These are phyloP conservation scores for Paxillus ammoniavirescens DNA, from an alignment of 768 basidiomycete genomes.

Conservation along the genomic window DNA sequence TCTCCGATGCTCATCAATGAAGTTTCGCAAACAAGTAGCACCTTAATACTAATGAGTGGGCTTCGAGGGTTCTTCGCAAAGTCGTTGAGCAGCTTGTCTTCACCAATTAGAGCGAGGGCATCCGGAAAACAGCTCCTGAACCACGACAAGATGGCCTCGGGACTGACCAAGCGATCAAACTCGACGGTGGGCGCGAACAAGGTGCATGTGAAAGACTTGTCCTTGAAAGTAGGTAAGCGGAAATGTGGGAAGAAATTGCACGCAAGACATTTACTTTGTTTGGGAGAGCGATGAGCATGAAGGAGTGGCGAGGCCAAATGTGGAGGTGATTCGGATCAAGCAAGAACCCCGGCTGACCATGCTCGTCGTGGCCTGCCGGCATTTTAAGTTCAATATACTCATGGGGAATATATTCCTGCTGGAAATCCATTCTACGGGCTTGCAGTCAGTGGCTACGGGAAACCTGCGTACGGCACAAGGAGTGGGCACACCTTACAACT, in stretches of 20 bases:
- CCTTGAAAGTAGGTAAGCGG: constrained; percentile 48
- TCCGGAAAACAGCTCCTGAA: constrained; percentile 86
- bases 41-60: constrained; percentile 90
- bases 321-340: constrained; percentile 96
- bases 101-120: constrained; percentile 83
- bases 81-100: constrained; percentile 70
- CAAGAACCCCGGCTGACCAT: constrained; percentile 66
- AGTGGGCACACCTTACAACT: constrained; percentile 69
- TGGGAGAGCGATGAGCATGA: constrained; percentile 98
- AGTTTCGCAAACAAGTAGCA: constrained; percentile 38
- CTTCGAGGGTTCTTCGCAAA: constrained; percentile 85
- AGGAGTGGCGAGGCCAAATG: constrained; percentile 98
- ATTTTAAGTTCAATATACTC: constrained; percentile 97
- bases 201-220: constrained; percentile 96
- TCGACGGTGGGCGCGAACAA: constrained; percentile 84
- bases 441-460: constrained; percentile 21
- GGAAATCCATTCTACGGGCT: constrained; percentile 81
- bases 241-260: constrained; percentile 27
- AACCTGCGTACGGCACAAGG: constrained; percentile 10
- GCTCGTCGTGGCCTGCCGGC: constrained; percentile 67
- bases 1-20: constrained; percentile 18
- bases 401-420: constrained; percentile 92
- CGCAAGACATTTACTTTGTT: constrained; percentile 69
- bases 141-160: constrained; percentile 63
- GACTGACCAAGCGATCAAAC: constrained; percentile 63